These are phyloP conservation scores for Lipomyces lipofer DNA, from an alignment of 805 yeast genomes.

Conservation along the genomic window DNA sequence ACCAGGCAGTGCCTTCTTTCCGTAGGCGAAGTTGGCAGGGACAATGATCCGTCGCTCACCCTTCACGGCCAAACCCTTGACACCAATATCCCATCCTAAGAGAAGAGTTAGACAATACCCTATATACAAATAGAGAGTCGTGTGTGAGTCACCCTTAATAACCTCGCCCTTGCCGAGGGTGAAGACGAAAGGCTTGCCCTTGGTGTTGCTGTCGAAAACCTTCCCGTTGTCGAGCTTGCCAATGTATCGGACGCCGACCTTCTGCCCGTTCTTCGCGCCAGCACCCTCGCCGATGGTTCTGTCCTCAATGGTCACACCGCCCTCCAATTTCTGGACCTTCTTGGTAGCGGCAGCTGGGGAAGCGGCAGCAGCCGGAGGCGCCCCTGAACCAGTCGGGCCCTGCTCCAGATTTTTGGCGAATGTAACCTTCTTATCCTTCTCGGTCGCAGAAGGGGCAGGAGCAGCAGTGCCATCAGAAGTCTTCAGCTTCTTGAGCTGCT, in stretches of 20 bases:
- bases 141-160: slow-evolving; percentile 64
- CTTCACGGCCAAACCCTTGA: slow-evolving; percentile 97
- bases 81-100: slow-evolving; percentile 85
- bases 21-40: slow-evolving; percentile 96
- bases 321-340: slow-evolving; percentile 62
- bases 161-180: slow-evolving; percentile 96
- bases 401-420: slow-evolving; percentile 90
- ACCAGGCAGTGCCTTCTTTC: slow-evolving; percentile 91
- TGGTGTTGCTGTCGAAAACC: slow-evolving; percentile 94
- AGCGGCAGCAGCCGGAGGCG: slow-evolving; percentile 36
- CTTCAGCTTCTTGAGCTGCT: slow-evolving; percentile 33
- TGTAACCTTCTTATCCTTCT: slow-evolving; percentile 72
- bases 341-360: slow-evolving; percentile 41
- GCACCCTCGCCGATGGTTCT: slow-evolving; percentile 86
- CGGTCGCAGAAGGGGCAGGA: slow-evolving; percentile 33
- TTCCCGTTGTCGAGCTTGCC: slow-evolving; percentile 97
- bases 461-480: slow-evolving; percentile 28
- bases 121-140: not conserved
- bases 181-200: slow-evolving; percentile 93
- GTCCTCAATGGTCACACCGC: slow-evolving; percentile 93
- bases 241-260: slow-evolving; percentile 94
- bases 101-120: not conserved
- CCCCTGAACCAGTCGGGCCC: slow-evolving; percentile 69
- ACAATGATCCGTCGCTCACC: slow-evolving; percentile 98
- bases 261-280: slow-evolving; percentile 81